Evolutionary conservation across 2,329 filamentous ascomycete genomes (phyloP).

Genomic region (Aspergillus arachidicola): DNA sequence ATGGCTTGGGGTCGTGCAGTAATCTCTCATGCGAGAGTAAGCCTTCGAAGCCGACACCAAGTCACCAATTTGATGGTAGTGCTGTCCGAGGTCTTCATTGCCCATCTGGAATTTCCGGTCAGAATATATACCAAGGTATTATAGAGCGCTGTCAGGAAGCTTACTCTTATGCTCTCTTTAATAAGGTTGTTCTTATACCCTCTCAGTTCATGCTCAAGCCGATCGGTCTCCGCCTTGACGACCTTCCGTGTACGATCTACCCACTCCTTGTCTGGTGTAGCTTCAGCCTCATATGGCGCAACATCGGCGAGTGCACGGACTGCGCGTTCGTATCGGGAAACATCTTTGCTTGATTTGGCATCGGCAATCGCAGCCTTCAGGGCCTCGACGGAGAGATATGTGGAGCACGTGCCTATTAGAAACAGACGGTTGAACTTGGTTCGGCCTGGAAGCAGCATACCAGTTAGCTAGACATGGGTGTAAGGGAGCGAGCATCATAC

Average conservation of each 20-base stretch:
- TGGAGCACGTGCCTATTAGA: slow-evolving; percentile 77
- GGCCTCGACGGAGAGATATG: slow-evolving; percentile 75
- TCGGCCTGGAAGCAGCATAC: slow-evolving; percentile 58
- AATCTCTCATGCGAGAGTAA: slow-evolving; percentile 85
- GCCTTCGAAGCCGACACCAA: slow-evolving; percentile 72
- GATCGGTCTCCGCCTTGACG: slow-evolving; percentile 70
- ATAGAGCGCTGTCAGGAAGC: slow-evolving; percentile 24
- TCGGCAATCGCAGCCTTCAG: slow-evolving; percentile 75
- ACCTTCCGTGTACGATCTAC: slow-evolving; percentile 66
- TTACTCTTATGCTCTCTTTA: slow-evolving; percentile 90
- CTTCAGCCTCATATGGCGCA: slow-evolving; percentile 69
- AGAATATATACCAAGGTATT: not conserved
- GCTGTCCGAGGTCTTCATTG: slow-evolving; percentile 85
- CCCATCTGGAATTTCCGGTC: slow-evolving; percentile 68
- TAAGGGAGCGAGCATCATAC: slow-evolving; percentile 50
- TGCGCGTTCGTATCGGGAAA: slow-evolving; percentile 69
- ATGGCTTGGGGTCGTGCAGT: slow-evolving; percentile 81
- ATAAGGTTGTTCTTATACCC: slow-evolving; percentile 96
- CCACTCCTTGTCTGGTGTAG: slow-evolving; percentile 72
- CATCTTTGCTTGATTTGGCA: slow-evolving; percentile 75
- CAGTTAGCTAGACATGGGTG: slow-evolving; percentile 5
- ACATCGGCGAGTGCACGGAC: slow-evolving; percentile 66
- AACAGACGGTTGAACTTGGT: slow-evolving; percentile 80
- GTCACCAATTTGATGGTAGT: slow-evolving; percentile 78
- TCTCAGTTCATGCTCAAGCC: slow-evolving; percentile 83